Evolutionary conservation across 805 yeast species (phyloP).

Genomic region (Vanderwaltozyma yarrowii): DNA sequence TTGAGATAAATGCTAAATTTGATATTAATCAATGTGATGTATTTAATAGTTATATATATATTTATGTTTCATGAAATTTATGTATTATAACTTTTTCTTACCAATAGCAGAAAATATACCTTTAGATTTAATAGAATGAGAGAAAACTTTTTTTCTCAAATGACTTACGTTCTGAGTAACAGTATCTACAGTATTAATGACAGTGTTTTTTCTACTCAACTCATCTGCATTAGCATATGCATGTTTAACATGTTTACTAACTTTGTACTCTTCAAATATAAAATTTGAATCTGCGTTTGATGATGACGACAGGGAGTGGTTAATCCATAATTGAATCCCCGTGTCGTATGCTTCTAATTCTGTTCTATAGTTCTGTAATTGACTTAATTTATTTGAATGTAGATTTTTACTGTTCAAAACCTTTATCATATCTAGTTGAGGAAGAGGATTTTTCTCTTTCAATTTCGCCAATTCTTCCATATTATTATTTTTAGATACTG

Average conservation of each 20-base stretch:
- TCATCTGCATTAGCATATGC: constrained; percentile 58
- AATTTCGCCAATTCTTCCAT: constrained; percentile 2
- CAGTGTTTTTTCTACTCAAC: constrained; percentile 29
- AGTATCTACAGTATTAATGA: constrained; percentile 32
- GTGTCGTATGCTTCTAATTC: constrained; percentile 38
- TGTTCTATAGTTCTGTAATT: constrained; percentile 25
- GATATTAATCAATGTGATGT: too few relatives aligned
- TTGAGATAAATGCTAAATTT: too few relatives aligned
- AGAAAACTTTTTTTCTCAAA: constrained; percentile 40
- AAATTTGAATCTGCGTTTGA: constrained; percentile 24
- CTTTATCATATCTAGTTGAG: constrained; percentile 34
- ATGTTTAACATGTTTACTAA: constrained; percentile 43
- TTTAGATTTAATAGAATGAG: constrained; percentile 38
- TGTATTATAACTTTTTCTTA: constrained; percentile 31
- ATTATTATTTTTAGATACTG: not conserved
- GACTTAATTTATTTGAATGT: constrained; percentile 18
- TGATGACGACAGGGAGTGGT: constrained; percentile 25
- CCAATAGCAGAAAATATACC: constrained; percentile 45
- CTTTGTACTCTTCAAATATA: constrained; percentile 31
- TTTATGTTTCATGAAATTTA: too few relatives aligned
- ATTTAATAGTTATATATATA: too few relatives aligned
- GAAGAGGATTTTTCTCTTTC: constrained; percentile 31
- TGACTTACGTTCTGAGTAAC: constrained; percentile 40
- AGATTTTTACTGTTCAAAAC: constrained; percentile 24
- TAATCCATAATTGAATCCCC: constrained; percentile 50